Evolutionary conservation across 2,329 filamentous ascomycete genomes (phyloP).

Genomic region (Lachnellula willkommii): DNA sequence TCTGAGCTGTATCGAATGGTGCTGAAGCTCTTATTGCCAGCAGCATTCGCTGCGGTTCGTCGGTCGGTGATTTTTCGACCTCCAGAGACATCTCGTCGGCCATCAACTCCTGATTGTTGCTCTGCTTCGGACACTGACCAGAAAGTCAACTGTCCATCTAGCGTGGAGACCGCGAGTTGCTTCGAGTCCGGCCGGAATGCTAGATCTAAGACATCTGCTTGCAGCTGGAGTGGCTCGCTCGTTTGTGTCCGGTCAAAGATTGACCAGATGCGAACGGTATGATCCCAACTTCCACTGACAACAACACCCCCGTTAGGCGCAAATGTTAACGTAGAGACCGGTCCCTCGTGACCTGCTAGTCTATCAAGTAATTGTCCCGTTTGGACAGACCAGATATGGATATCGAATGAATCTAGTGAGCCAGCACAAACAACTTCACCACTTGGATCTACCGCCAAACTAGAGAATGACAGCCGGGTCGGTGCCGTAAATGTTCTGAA

Average conservation of each 20-base stretch:
- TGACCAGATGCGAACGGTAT: conserved; percentile 91
- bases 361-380: conserved; percentile 92
- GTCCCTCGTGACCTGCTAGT: conserved; percentile 87
- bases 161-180: conserved; percentile 83
- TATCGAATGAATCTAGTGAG: conserved; percentile 91
- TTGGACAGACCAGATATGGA: conserved; percentile 98
- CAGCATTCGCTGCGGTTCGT: conserved; percentile 81
- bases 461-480: conserved; percentile 85
- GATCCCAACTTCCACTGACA: conserved; percentile 93
- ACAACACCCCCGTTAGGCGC: conserved; percentile 78
- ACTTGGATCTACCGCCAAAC: conserved; percentile 91
- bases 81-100: conserved; percentile 85
- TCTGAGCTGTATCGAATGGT: conserved; percentile 89
- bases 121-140: conserved; percentile 87
- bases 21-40: conserved; percentile 85
- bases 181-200: conserved; percentile 84
- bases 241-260: conserved; percentile 93
- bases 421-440: conserved; percentile 95
- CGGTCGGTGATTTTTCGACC: conserved; percentile 85
- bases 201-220: conserved; percentile 83
- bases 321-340: conserved; percentile 83
- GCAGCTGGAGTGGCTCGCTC: conserved; percentile 85
- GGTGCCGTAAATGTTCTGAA: conserved; percentile 97
- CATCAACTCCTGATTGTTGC: conserved; percentile 82
- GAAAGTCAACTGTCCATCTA: conserved; percentile 92